Evolutionary conservation across 805 yeast species (phyloP).

Genomic region (Lachancea sp.): DNA sequence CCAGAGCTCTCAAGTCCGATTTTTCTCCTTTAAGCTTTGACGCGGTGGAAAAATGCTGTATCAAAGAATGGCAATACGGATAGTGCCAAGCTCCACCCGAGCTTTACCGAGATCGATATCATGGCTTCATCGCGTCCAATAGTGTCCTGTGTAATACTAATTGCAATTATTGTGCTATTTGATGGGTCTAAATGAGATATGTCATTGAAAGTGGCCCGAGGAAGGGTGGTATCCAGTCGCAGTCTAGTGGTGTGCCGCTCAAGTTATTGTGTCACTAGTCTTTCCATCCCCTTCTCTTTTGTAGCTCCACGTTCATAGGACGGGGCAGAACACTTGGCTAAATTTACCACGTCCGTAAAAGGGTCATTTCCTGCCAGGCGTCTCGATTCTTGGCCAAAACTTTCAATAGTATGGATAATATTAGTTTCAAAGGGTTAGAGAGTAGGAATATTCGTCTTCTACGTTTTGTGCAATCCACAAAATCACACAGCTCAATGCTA

Average conservation of each 20-base stretch:
- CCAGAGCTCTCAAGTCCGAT: too few relatives aligned
- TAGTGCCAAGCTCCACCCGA: not conserved
- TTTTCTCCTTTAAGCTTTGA: too few relatives aligned
- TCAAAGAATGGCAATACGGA: not conserved
- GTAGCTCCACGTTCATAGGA: not conserved
- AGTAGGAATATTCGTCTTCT: constrained; percentile 93
- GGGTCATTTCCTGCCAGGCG: not conserved
- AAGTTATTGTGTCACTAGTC: not conserved
- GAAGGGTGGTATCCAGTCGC: not conserved
- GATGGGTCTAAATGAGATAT: not conserved
- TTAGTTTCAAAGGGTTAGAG: constrained; percentile 57
- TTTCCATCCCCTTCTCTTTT: not conserved
- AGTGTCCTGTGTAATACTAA: too few relatives aligned
- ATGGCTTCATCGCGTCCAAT: too few relatives aligned
- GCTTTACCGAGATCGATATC: not conserved
- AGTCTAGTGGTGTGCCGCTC: not conserved
- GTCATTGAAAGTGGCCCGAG: too few relatives aligned
- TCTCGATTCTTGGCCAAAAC: not conserved
- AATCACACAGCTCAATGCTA: constrained; percentile 82
- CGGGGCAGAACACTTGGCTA: too few relatives aligned
- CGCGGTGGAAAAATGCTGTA: too few relatives aligned
- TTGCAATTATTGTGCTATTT: not conserved
- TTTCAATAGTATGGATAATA: constrained; percentile 2
- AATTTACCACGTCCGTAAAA: too few relatives aligned
- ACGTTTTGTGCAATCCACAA: constrained; percentile 93